Conservation (phyloP, 169 alveolate genomes). For the Plasmodium ovale region DNA sequence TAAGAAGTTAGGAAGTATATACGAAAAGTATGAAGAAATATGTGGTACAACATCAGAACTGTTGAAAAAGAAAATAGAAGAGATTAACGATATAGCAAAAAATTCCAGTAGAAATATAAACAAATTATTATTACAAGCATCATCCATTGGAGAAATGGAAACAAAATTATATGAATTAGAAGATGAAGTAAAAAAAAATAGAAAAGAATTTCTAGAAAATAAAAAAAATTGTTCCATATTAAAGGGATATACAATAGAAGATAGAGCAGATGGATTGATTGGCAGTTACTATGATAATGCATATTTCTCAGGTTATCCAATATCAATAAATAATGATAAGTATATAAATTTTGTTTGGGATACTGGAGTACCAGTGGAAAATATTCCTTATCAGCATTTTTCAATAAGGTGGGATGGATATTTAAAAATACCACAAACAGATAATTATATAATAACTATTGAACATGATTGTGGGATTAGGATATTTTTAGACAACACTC, state of each 20-base stretch:
- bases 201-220: constrained; percentile 37
- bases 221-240: constrained; percentile 55
- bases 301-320: constrained; percentile 86
- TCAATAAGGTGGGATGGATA: constrained; percentile 93
- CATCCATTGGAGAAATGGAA: constrained; percentile 37
- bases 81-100: constrained; percentile 81
- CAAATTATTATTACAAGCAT: constrained; percentile 43
- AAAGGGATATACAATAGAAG: constrained; percentile 76
- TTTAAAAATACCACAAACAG: constrained; percentile 88
- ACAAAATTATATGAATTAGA: constrained; percentile 42
- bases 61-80: constrained; percentile 78
- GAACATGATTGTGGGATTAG: constrained; percentile 92
- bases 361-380: constrained; percentile 85
- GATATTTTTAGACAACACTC: constrained; percentile 88
- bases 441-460: constrained; percentile 82
- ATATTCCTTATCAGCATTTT: constrained; percentile 89
- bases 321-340: constrained; percentile 82
- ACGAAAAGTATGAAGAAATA: constrained; percentile 68
- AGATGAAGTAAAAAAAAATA: constrained; percentile 66
- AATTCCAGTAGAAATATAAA: constrained; percentile 65
- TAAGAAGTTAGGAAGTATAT: constrained; percentile 55
- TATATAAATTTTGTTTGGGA: constrained; percentile 82
- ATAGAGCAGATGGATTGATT: constrained; percentile 86
- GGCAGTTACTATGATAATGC: constrained; percentile 87
- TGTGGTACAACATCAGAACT: constrained; percentile 81